Evolutionary conservation across 164 flowering plant genomes (phyloP).

Genomic region (Aristolochia californica): DNA sequence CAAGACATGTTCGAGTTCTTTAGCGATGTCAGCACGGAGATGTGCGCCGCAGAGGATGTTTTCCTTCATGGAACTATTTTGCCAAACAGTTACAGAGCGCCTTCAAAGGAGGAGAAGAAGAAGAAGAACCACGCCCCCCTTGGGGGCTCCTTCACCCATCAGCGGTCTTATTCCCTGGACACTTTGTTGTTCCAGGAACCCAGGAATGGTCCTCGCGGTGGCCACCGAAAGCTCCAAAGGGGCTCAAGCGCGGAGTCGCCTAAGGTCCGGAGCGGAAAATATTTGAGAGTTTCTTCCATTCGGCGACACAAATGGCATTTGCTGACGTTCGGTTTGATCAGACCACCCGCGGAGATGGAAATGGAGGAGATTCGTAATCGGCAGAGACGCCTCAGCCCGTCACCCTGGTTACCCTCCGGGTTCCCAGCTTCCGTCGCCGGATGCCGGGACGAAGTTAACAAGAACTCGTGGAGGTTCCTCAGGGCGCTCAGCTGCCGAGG

Average conservation of each 20-base stretch:
- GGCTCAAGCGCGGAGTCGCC: conserved; percentile 1
- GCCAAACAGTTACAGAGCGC: conserved; percentile 14
- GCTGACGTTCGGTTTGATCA: conserved; percentile 33
- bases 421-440: neutral
- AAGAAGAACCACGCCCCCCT: neutral
- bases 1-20: conserved; percentile 44
- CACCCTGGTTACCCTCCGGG: neutral
- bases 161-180: conserved; percentile 1
- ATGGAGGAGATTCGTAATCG: conserved; percentile 51
- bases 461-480: conserved; percentile 31
- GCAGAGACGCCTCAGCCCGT: conserved; percentile 31
- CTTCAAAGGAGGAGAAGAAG: neutral
- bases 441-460: conserved; percentile 9
- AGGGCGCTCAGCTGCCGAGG: conserved; percentile 50
- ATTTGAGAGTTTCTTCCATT: neutral
- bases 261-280: neutral
- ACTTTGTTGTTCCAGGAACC: no score
- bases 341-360: conserved; percentile 39
- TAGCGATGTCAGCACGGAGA: conserved; percentile 15
- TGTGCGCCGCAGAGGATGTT: conserved; percentile 50
- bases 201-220: neutral
- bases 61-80: conserved; percentile 44
- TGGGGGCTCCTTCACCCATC: neutral
- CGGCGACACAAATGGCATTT: conserved; percentile 8
- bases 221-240: neutral